Conservation (phyloP, 257 asterid genomes). For the Misopates orontium region DNA sequence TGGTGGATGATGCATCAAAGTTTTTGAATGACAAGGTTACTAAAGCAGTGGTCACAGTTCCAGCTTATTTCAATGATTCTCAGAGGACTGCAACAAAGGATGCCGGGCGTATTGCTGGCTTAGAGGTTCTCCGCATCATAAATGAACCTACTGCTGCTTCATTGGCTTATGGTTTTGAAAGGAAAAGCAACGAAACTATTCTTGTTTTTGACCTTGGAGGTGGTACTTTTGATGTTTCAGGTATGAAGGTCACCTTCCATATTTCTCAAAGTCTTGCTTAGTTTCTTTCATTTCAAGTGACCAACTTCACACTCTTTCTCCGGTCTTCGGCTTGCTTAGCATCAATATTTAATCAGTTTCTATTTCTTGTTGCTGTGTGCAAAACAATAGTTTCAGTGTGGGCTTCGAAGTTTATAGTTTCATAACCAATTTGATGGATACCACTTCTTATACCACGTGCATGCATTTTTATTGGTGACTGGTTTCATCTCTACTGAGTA, state of each 20-base stretch:
- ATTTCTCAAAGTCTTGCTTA: neutral
- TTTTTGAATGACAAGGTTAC: constrained; percentile 87
- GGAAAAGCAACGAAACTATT: constrained; percentile 80
- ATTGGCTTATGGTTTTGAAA: constrained; percentile 88
- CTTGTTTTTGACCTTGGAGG: constrained; percentile 90
- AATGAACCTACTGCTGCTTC: constrained; percentile 96
- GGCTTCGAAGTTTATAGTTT: too few relatives aligned
- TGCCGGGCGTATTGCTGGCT: constrained; percentile 93
- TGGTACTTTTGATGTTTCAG: constrained; percentile 94
- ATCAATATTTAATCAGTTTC: too few relatives aligned
- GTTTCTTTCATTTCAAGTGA: neutral
- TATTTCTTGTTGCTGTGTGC: too few relatives aligned
- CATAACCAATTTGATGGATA: too few relatives aligned
- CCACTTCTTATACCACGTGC: too few relatives aligned
- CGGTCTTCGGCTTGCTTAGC: too few relatives aligned
- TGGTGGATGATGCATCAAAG: constrained; percentile 94
- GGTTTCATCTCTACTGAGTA: too few relatives aligned
- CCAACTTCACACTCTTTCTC: neutral
- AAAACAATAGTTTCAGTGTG: too few relatives aligned
- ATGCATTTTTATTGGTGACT: too few relatives aligned
- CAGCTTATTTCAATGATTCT: constrained; percentile 91
- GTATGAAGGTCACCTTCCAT: constrained; percentile 32
- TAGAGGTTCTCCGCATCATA: constrained; percentile 84
- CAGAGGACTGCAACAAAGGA: constrained; percentile 94
- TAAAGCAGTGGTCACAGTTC: constrained; percentile 94